Conservation (phyloP, 2,329 filamentous ascomycete species). For the Zopfia rhizophila region DNA sequence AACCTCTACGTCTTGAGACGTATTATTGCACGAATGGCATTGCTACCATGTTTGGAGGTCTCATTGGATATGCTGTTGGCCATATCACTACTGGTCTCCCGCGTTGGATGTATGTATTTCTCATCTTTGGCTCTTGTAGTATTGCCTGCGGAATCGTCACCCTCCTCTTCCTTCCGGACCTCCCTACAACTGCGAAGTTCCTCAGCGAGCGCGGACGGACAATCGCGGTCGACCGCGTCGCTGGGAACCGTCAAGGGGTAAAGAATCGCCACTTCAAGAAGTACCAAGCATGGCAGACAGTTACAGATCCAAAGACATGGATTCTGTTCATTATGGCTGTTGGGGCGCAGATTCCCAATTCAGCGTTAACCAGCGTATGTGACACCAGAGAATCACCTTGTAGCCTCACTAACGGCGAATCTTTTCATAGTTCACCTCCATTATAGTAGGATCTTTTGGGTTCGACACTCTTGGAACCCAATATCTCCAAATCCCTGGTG, state of each 20-base stretch:
- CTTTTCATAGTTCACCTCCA: constrained; percentile 53
- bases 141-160: constrained; percentile 50
- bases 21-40: constrained; percentile 70
- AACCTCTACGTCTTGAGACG: constrained; percentile 63
- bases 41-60: constrained; percentile 69
- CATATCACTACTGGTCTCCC: constrained; percentile 65
- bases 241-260: constrained; percentile 63
- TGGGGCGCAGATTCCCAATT: constrained; percentile 67
- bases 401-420: neutral
- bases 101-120: constrained; percentile 68
- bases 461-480: constrained; percentile 88
- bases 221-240: constrained; percentile 64
- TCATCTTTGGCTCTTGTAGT: constrained; percentile 61
- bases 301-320: constrained; percentile 68
- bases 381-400: no score
- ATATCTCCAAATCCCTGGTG: constrained; percentile 70
- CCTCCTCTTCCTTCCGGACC: constrained; percentile 55
- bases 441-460: constrained; percentile 73
- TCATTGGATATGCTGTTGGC: constrained; percentile 69
- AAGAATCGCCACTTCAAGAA: constrained; percentile 61
- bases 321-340: constrained; percentile 62
- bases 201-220: constrained; percentile 53
- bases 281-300: constrained; percentile 57
- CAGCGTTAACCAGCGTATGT: constrained; percentile 61
- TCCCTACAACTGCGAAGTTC: constrained; percentile 57